Conservation (phyloP, 306 rosid species). For the Gleditsia sinensis region DNA sequence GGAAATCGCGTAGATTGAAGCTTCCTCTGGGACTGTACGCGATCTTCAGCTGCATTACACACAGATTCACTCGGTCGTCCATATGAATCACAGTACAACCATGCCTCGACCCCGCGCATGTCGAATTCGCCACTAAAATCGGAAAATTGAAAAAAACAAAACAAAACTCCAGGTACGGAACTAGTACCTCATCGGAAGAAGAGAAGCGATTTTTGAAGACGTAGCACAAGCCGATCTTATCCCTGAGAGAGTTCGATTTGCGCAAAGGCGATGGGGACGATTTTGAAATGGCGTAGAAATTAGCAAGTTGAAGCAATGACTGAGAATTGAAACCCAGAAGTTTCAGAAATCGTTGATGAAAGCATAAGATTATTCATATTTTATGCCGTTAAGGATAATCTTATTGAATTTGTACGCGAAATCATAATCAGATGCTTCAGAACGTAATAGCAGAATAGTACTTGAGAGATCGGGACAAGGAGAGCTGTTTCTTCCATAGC, state of each 20-base stretch:
- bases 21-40: slow-evolving; percentile 56
- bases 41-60: slow-evolving; percentile 56
- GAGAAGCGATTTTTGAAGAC: slow-evolving; percentile 47
- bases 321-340: slow-evolving; percentile 35
- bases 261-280: slow-evolving; percentile 33
- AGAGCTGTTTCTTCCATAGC: not conserved
- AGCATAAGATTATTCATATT: not conserved
- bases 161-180: not conserved
- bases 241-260: slow-evolving; percentile 40
- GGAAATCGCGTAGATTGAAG: slow-evolving; percentile 72
- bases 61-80: slow-evolving; percentile 32
- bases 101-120: slow-evolving; percentile 27
- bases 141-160: not conserved
- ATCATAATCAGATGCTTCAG: not conserved
- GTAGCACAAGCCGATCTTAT: slow-evolving; percentile 71
- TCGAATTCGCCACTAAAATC: slow-evolving; percentile 8
- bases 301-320: slow-evolving; percentile 77
- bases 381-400: not conserved
- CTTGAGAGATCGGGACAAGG: not conserved
- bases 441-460: not conserved
- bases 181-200: slow-evolving; percentile 54
- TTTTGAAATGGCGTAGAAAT: slow-evolving; percentile 62
- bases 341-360: slow-evolving; percentile 22
- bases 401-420: not conserved
- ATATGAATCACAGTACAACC: slow-evolving; percentile 5